A percentile compares a stretch with the other conserved stretches of the same genome.
Evolutionary conservation across 2,329 filamentous ascomycete genomes (phyloP).

Genomic region (Diaporthe velutina): DNA sequence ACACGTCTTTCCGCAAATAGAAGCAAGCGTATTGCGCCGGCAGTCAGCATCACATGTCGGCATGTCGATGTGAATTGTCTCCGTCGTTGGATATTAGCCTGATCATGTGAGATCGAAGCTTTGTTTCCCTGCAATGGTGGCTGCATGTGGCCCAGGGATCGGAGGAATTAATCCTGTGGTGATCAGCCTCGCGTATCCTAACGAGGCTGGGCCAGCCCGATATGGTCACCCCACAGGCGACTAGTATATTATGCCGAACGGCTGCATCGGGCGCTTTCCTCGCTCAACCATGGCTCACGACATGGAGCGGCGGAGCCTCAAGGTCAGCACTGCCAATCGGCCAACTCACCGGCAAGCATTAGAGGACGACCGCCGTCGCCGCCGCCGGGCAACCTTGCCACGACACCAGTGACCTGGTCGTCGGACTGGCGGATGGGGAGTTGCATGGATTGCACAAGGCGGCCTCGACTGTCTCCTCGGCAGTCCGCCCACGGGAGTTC

Average conservation of each 20-base stretch:
- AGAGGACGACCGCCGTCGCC: not conserved
- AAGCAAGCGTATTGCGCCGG: not conserved
- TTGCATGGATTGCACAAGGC: slow-evolving; percentile 2
- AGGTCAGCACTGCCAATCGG: slow-evolving; percentile 5
- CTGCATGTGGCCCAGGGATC: slow-evolving; percentile 22
- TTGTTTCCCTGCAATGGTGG: slow-evolving; percentile 9
- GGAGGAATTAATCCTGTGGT: not conserved
- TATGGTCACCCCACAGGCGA: slow-evolving; percentile 3
- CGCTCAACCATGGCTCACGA: slow-evolving; percentile 3
- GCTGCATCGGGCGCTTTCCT: not conserved
- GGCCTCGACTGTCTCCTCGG: not conserved
- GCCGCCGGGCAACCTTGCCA: slow-evolving; percentile 14
- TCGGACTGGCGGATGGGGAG: slow-evolving; percentile 1
- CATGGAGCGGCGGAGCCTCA: not conserved
- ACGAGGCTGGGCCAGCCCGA: slow-evolving; percentile 17
- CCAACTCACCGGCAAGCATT: not conserved
- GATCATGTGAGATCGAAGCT: slow-evolving; percentile 16
- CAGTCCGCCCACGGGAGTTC: slow-evolving; percentile 16
- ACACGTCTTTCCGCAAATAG: slow-evolving; percentile 9
- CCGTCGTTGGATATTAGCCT: not conserved
- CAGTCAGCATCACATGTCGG: not conserved
- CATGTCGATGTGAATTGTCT: not conserved
- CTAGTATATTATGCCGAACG: slow-evolving; percentile 21
- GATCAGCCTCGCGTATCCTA: slow-evolving; percentile 18
- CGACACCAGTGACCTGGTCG: not conserved